Evolutionary conservation across 1,284 basidiomycete species (phyloP).

Genomic region (Sporisorium sorghi): DNA sequence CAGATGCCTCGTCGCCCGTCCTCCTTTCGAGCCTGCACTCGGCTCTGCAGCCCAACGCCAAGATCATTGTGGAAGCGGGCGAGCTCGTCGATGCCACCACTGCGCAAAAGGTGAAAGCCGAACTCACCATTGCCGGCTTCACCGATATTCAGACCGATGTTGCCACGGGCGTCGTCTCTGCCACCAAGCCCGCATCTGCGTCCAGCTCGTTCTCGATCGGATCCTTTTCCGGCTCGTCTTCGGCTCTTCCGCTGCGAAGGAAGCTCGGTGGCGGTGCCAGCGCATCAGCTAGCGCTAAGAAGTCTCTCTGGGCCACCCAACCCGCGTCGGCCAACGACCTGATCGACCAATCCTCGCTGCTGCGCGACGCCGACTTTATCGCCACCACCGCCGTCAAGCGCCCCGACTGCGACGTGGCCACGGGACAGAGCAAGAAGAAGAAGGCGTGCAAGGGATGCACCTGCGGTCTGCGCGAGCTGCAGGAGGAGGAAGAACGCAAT

Average conservation of each 20-base stretch:
- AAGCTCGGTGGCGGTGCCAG: slow-evolving; percentile 38
- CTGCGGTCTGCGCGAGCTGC: slow-evolving; percentile 65
- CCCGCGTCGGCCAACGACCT: slow-evolving; percentile 46
- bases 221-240: slow-evolving; percentile 28
- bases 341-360: slow-evolving; percentile 61
- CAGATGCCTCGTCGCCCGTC: slow-evolving; percentile 41
- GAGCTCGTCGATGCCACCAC: slow-evolving; percentile 35
- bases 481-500: slow-evolving; percentile 63
- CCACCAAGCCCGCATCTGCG: slow-evolving; percentile 18
- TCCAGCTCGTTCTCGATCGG: slow-evolving; percentile 40
- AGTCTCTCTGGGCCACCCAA: slow-evolving; percentile 64
- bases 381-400: slow-evolving; percentile 57
- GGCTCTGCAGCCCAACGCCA: slow-evolving; percentile 43
- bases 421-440: slow-evolving; percentile 55
- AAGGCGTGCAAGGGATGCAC: slow-evolving; percentile 69
- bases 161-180: slow-evolving; percentile 20
- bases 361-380: slow-evolving; percentile 53
- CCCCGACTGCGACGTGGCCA: slow-evolving; percentile 65
- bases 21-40: slow-evolving; percentile 51
- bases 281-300: slow-evolving; percentile 39
- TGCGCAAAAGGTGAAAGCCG: slow-evolving; percentile 43
- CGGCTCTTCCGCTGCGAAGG: slow-evolving; percentile 55
- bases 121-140: slow-evolving; percentile 60
- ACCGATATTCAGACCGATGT: slow-evolving; percentile 27
- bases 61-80: slow-evolving; percentile 48